Conservation (phyloP, 192 early-diverging fungal species). For the Coemansia sp. region DNA sequence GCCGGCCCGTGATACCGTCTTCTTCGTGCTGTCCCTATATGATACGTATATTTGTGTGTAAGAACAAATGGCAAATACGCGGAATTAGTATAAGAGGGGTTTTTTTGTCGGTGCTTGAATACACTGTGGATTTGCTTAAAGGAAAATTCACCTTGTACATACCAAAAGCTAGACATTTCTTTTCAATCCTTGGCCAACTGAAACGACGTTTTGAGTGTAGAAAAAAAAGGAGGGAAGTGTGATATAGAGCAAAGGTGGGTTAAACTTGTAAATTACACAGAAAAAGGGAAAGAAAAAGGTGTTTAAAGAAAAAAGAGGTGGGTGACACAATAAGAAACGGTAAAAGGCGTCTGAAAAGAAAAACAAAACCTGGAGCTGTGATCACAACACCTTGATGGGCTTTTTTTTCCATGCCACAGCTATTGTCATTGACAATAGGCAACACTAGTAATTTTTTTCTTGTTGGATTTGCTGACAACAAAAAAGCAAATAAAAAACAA, state of each 20-base stretch:
- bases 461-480: no score
- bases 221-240: background rate
- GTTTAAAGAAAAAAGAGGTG: background rate
- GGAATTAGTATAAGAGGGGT: no score
- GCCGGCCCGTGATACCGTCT: constrained; percentile 33
- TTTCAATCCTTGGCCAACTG: background rate
- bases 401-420: no score
- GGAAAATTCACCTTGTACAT: background rate
- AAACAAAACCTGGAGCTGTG: no score
- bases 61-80: no score
- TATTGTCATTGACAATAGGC: no score
- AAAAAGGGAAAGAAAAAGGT: background rate
- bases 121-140: no score
- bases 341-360: background rate
- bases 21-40: constrained; percentile 52
- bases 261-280: background rate
- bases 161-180: constrained; percentile 10
- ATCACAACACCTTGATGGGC: no score
- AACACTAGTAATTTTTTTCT: no score
- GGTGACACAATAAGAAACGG: no score
- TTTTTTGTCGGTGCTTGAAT: no score
- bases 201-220: background rate
- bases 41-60: no score
- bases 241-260: background rate
- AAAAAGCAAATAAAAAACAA: background rate